Evolutionary conservation across 2,329 filamentous ascomycete species (phyloP).

Genomic region (Huntiella decipiens): DNA sequence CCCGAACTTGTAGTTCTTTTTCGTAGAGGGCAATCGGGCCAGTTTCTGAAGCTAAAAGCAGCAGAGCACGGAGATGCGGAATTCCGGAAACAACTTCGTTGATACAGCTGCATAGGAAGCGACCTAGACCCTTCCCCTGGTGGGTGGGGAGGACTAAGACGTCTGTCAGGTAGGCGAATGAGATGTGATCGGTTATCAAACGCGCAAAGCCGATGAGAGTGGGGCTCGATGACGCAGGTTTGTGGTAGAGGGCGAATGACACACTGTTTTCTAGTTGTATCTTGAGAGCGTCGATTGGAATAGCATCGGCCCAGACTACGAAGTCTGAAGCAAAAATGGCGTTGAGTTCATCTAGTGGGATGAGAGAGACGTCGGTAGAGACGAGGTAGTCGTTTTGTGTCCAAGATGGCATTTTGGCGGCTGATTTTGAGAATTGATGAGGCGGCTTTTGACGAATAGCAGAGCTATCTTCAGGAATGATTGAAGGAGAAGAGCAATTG

Average conservation of each 20-base stretch:
- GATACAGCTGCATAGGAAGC: slow-evolving; percentile 43
- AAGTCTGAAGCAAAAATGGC: slow-evolving; percentile 35
- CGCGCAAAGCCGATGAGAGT: too few species aligned
- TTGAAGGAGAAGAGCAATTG: too few species aligned
- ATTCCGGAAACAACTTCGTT: slow-evolving; percentile 36
- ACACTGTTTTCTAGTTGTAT: slow-evolving; percentile 38
- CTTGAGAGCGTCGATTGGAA: slow-evolving; percentile 28
- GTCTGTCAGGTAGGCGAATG: slow-evolving; percentile 49
- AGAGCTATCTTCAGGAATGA: too few species aligned
- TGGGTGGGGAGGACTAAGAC: slow-evolving; percentile 43
- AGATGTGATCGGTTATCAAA: slow-evolving; percentile 24
- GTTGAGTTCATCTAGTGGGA: slow-evolving; percentile 36
- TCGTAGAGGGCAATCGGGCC: slow-evolving; percentile 26
- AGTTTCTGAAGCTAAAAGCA: slow-evolving; percentile 29
- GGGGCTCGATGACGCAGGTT: slow-evolving; percentile 13
- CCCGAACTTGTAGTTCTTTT: slow-evolving; percentile 25
- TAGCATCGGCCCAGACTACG: slow-evolving; percentile 40
- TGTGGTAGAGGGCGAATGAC: slow-evolving; percentile 37
- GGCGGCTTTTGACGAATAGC: too few species aligned
- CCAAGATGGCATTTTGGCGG: slow-evolving; percentile 19
- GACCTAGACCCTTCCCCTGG: slow-evolving; percentile 42
- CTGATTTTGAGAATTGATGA: too few species aligned
- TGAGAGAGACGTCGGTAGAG: slow-evolving; percentile 38
- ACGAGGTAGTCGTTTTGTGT: slow-evolving; percentile 36
- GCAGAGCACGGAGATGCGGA: slow-evolving; percentile 38